Base-by-base conservation (phyloP, 139 green algal genomes). In the Axilococcus clingmanii region DNA sequence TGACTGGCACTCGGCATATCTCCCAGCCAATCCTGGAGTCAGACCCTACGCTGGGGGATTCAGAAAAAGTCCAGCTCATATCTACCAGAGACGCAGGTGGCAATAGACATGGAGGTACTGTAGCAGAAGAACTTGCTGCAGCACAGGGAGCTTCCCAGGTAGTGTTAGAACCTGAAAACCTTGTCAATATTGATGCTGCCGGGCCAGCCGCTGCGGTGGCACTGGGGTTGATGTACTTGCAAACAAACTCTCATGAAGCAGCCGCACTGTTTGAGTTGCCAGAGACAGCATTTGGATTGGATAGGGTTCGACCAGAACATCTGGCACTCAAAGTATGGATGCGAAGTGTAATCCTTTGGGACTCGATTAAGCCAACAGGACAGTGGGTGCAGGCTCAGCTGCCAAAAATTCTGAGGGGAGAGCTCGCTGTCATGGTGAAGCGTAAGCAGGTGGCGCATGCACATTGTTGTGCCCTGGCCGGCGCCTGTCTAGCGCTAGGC, bases 141-240 rank as follows among this genome's bases (percentile, higher is more conserved):
- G 55, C 65, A 17, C 61, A 79, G 40, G 71, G 68, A 25, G 47
- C 25, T 15, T 35, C 27, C 31, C 60, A 86, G 57, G 68, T 88
- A 33, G 81, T 97, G 19, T 49, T 96, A 56, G 88, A 97, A 61
- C 68, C 75, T 9, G 61, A 68, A 12, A n/a, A n/a, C n/a, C 59
- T 77, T 35, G 48, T 87, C 14, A 94, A 97, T 65, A 52, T 88
- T 25, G 75, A 83, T 7, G 69, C 94, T 8, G 96, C 80, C 16
- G 69, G 74, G 5, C 91, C 91, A 7, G 91, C 74, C 15, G 86
- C 91, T 9, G 86, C 78, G 0, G 45, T 96, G 17, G 91, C 91
- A 0, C 79, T 98, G 15, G 78, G 63, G 7, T 77, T 98, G 20
- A 93, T 94, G 72, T 93, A 81, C 72, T 72, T 96, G 9, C 72